Evolutionary conservation across 2,329 filamentous ascomycete genomes (phyloP).

Genomic region (Cryoendolithus antarcticus): DNA sequence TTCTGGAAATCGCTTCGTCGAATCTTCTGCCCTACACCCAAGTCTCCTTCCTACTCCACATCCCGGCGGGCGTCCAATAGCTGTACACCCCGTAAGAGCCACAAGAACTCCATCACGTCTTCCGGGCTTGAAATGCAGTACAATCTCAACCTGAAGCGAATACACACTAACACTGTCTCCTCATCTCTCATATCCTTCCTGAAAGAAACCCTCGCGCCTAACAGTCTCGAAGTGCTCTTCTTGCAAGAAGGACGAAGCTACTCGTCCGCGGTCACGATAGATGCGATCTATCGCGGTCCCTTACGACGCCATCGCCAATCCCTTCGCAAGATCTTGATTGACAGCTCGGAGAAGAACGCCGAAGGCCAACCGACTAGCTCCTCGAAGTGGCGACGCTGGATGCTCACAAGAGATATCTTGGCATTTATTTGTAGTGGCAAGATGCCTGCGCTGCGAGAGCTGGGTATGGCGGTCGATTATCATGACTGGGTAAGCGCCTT

Average conservation of each 20-base stretch:
- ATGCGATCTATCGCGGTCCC: slow-evolving; percentile 58
- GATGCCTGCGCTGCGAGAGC: slow-evolving; percentile 58
- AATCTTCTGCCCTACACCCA: slow-evolving; percentile 30
- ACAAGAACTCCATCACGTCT: slow-evolving; percentile 7
- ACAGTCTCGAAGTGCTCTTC: slow-evolving; percentile 65
- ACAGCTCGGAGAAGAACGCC: slow-evolving; percentile 49
- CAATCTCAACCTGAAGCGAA: slow-evolving; percentile 57
- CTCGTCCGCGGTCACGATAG: slow-evolving; percentile 50
- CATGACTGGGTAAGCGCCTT: slow-evolving; percentile 58
- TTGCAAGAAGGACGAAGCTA: slow-evolving; percentile 53
- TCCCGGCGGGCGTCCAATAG: slow-evolving; percentile 15
- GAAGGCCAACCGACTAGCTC: slow-evolving; percentile 27
- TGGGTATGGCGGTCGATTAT: slow-evolving; percentile 61
- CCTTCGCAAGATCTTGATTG: slow-evolving; percentile 60
- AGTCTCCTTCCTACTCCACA: slow-evolving; percentile 26
- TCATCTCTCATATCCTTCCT: slow-evolving; percentile 59
- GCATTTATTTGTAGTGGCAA: slow-evolving; percentile 64
- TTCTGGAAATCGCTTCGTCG: slow-evolving; percentile 62
- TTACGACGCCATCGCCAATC: slow-evolving; percentile 59
- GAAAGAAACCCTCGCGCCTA: slow-evolving; percentile 64
- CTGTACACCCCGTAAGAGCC: slow-evolving; percentile 19
- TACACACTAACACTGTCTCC: slow-evolving; percentile 65
- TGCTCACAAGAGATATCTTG: slow-evolving; percentile 55
- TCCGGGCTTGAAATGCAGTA: slow-evolving; percentile 28
- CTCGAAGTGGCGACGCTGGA: slow-evolving; percentile 55